Evolutionary conservation across 2,329 filamentous ascomycete genomes (phyloP), one percentile per base, ranked within the genome.

Genomic region (Talaromyces atroroseus): DNA sequence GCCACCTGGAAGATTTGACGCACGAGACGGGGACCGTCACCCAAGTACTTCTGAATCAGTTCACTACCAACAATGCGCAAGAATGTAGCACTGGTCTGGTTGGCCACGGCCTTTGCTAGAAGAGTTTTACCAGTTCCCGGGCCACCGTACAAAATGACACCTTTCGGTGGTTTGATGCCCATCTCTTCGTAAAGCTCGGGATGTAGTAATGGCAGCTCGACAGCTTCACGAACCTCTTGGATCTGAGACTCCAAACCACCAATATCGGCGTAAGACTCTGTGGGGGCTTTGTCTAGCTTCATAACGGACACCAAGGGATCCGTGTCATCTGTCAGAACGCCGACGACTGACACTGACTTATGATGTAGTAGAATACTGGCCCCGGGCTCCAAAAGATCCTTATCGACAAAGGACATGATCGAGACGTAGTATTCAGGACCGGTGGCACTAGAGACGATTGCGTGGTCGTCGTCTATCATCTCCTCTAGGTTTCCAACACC

Each of bases 371-470:
- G 79, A 49, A 99, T 94, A 66, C 91, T 96, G 18, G 94, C 91
- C 59, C 95, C 95, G 1, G 94, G 94, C 75, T 99, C 94, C 45
- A 99, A 82, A 3, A 99, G 84, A 68, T 99, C 94, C 77, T 99
- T 99, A 80, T 99, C 94, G 63, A 99, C 94, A 68, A 99, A 99
- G 55, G 92, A 96, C 94, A 97, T 97, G 82, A 99, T 99, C 65
- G 92, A 96, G 63, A 99, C 94, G 73, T 97, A 99, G 82, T 96
- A 99, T 74, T 99, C 94, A 1, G 94, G 94, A 0, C 94, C 94
- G 6, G 94, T 97, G 0, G 94, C 95, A 72, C 91, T 96, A 18
- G 92, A 96, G 36, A 99, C 94, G 69, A 99, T 99, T 60, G 94
- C 94, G 69, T 99, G 94, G 77, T 99, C 94, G 72, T 99, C 94